These are phyloP conservation scores for Pythium aquatile DNA, from an alignment of 352 stramenopile species.

Conservation along the genomic window DNA sequence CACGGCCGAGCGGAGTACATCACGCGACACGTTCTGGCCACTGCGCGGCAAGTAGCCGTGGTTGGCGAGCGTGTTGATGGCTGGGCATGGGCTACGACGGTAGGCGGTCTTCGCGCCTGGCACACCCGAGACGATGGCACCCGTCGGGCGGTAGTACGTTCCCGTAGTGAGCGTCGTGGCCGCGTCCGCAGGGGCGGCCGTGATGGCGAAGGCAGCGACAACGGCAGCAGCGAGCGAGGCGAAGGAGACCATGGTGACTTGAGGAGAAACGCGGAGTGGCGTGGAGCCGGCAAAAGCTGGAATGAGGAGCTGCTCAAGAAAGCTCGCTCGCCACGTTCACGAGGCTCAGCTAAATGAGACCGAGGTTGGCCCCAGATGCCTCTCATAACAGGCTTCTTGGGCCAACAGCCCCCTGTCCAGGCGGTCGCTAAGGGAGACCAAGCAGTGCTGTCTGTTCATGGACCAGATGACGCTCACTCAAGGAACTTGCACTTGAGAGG, in stretches of 20 bases:
- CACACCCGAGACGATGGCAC: neutral
- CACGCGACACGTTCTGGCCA: conserved; percentile 38
- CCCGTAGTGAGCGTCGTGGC: conserved; percentile 12
- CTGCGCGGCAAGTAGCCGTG: conserved; percentile 51
- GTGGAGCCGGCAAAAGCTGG: conserved; percentile 7
- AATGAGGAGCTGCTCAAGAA: neutral
- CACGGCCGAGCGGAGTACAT: conserved; percentile 28
- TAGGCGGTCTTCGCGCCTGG: conserved; percentile 21
- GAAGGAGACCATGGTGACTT: conserved; percentile 15
- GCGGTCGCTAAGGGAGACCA: neutral
- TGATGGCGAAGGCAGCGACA: conserved; percentile 3
- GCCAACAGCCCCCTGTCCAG: neutral
- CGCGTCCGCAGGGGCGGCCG: neutral
- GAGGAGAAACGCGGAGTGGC: neutral
- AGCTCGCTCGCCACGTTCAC: neutral
- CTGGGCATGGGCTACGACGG: conserved; percentile 47
- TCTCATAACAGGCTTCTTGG: neutral
- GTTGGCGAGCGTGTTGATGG: conserved; percentile 55
- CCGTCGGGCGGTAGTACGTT: conserved; percentile 11
- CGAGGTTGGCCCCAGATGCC: neutral
- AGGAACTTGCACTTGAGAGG: neutral
- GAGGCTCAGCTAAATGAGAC: neutral
- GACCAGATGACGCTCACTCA: neutral
- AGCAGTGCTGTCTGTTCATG: neutral
- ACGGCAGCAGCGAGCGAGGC: conserved; percentile 5